Conservation (phyloP, 2,329 filamentous ascomycete genomes). For the Botrytis squamosa region DNA sequence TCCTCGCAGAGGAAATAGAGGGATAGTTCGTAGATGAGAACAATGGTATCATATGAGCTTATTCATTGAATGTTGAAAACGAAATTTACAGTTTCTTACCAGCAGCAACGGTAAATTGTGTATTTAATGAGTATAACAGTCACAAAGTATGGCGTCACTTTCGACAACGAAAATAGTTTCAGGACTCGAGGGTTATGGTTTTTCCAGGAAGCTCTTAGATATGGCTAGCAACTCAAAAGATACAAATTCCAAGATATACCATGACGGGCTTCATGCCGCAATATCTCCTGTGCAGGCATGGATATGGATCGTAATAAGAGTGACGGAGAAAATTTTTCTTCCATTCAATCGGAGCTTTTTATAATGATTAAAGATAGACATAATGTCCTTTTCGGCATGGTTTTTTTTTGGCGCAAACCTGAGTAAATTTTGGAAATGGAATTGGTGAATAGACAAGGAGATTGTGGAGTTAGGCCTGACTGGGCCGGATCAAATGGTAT, state of each 20-base stretch:
- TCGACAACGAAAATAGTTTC: background rate
- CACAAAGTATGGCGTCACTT: background rate
- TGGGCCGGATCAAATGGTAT: too few relatives aligned
- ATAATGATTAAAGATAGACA: too few relatives aligned
- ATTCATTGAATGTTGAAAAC: background rate
- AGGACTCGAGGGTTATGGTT: accelerated
- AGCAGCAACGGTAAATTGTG: accelerated
- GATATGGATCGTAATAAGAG: too few relatives aligned
- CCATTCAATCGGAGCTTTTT: too few relatives aligned
- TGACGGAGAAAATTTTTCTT: too few relatives aligned
- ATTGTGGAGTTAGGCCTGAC: accelerated
- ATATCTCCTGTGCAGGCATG: too few relatives aligned
- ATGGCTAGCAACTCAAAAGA: background rate
- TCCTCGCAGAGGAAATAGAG: background rate
- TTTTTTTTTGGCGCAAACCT: accelerated
- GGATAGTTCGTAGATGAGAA: accelerated
- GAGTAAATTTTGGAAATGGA: background rate
- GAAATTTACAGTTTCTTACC: background rate
- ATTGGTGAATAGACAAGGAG: background rate
- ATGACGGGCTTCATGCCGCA: background rate
- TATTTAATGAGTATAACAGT: background rate
- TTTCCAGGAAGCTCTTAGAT: background rate
- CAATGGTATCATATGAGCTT: background rate
- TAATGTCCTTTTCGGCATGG: too few relatives aligned
- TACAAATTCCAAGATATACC: accelerated